These are phyloP conservation scores for Deinandra increscens DNA, from an alignment of 129 eudicot species.

Conservation along the genomic window DNA sequence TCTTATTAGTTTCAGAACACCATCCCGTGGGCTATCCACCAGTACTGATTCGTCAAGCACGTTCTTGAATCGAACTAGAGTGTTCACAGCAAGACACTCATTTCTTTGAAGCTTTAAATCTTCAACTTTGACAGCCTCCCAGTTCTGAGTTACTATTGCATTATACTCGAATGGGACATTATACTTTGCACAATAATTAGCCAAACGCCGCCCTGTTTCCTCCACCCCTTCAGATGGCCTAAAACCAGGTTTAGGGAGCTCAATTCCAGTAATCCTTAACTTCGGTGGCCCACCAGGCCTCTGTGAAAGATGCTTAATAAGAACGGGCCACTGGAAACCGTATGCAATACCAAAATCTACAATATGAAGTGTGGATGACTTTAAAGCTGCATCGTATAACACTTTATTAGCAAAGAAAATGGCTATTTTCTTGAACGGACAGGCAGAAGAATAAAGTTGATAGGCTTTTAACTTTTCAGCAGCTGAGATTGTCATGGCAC, in stretches of 20 bases:
- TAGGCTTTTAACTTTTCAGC: constrained; percentile 50
- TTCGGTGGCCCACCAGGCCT: constrained; percentile 63
- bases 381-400: constrained; percentile 35
- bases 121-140: constrained; percentile 46
- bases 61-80: constrained; percentile 39
- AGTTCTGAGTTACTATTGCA: constrained; percentile 47
- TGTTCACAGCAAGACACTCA: constrained; percentile 50
- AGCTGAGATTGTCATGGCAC: constrained; percentile 37
- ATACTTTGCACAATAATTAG: constrained; percentile 44
- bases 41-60: constrained; percentile 46
- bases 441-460: constrained; percentile 34
- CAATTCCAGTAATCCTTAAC: constrained; percentile 63
- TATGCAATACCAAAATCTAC: constrained; percentile 70
- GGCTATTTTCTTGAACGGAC: constrained; percentile 52
- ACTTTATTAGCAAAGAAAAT: constrained; percentile 46
- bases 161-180: constrained; percentile 56
- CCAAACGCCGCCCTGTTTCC: constrained; percentile 55
- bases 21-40: constrained; percentile 45
- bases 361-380: constrained; percentile 47
- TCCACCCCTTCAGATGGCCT: constrained; percentile 60
- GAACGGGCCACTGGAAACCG: constrained; percentile 73
- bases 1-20: constrained; percentile 50
- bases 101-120: constrained; percentile 49
- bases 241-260: constrained; percentile 58
- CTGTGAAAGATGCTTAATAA: constrained; percentile 44